Conservation (phyloP, 176 grass and related monocot genomes). For the Eremochloa ophiuroides region DNA sequence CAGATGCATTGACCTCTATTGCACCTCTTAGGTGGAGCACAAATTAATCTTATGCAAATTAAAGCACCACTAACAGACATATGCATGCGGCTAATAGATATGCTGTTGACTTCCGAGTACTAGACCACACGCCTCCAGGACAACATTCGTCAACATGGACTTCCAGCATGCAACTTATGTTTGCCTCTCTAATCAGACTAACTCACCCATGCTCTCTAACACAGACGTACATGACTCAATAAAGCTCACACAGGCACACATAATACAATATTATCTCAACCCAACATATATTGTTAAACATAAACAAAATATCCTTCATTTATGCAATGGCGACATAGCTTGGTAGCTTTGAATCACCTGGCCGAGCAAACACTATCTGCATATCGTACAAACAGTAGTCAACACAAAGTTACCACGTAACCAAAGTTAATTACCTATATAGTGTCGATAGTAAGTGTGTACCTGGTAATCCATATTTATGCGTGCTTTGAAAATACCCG, state of each 20-base stretch:
- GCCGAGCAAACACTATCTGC: background rate
- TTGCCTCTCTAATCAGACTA: too few relatives aligned
- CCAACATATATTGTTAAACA: too few relatives aligned
- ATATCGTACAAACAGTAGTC: background rate
- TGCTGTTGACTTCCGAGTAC: too few relatives aligned
- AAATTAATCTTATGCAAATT: background rate
- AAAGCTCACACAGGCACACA: background rate
- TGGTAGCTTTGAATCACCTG: background rate
- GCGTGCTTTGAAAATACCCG: background rate
- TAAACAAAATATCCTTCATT: background rate
- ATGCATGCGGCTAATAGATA: too few relatives aligned
- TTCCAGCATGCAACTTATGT: too few relatives aligned
- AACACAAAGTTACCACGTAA: background rate
- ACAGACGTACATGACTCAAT: background rate
- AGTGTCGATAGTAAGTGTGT: background rate
- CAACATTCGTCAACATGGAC: too few relatives aligned
- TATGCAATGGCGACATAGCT: slow-evolving; percentile 1
- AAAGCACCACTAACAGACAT: background rate
- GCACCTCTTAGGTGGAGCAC: background rate
- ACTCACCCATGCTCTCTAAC: too few relatives aligned
- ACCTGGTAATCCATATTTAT: background rate
- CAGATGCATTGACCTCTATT: background rate
- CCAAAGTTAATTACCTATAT: background rate
- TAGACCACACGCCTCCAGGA: too few relatives aligned
- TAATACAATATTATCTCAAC: background rate